Evolutionary conservation across 1,139 yeast genomes (phyloP).

Genomic region (Sugiyamaella xylanicola): DNA sequence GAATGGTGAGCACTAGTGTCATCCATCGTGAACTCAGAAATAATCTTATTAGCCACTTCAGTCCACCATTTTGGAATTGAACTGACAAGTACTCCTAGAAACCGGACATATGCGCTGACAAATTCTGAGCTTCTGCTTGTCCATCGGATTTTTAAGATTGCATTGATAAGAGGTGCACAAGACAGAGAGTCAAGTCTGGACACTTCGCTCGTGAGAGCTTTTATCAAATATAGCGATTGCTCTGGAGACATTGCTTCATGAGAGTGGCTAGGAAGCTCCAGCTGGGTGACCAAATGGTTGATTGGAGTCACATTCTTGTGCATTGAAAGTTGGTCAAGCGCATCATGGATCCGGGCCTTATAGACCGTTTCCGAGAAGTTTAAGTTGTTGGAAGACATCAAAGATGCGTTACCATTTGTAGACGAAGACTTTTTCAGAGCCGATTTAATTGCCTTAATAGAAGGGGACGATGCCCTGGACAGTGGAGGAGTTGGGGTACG

Average conservation of each 20-base stretch:
- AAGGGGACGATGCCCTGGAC: constrained; percentile 11
- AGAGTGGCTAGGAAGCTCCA: constrained; percentile 47
- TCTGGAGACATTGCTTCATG: constrained; percentile 48
- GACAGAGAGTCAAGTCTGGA: constrained; percentile 52
- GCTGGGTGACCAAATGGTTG: constrained; percentile 50
- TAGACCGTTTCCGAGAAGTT: constrained; percentile 39
- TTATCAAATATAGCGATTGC: constrained; percentile 50
- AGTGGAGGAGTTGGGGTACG: neutral
- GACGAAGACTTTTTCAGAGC: constrained; percentile 13
- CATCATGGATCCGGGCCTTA: constrained; percentile 63
- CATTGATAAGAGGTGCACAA: constrained; percentile 50
- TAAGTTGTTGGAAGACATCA: constrained; percentile 4
- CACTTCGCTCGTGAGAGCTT: constrained; percentile 53
- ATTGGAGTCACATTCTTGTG: constrained; percentile 48
- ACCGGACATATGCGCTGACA: constrained; percentile 61
- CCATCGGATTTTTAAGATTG: constrained; percentile 64
- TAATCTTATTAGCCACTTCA: constrained; percentile 70
- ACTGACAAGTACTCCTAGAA: constrained; percentile 75
- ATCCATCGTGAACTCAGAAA: constrained; percentile 56
- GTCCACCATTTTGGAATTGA: constrained; percentile 88
- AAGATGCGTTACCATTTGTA: neutral
- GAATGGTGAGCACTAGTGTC: constrained; percentile 63
- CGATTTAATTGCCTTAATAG: constrained; percentile 9
- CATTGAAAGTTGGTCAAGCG: constrained; percentile 67
- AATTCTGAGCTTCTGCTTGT: constrained; percentile 47